These are phyloP conservation scores for Fragaria iinumae DNA, from an alignment of 306 rosid genomes.

Conservation along the genomic window DNA sequence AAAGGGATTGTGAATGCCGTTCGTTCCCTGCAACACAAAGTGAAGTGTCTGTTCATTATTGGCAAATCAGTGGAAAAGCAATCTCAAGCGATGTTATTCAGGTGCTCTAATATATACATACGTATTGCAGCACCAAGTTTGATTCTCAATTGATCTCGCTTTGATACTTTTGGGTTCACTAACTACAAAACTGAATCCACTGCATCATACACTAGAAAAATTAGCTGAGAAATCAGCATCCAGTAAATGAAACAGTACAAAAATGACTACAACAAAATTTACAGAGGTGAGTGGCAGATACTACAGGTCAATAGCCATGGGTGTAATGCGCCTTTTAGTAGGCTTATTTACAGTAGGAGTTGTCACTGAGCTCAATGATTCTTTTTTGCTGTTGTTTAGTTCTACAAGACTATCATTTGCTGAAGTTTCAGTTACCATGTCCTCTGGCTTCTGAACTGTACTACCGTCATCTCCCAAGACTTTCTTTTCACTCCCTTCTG, in stretches of 20 bases:
- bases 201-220: not conserved
- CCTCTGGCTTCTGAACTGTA: constrained; percentile 29
- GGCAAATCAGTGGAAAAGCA: not conserved
- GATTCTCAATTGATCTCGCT: not conserved
- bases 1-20: not conserved
- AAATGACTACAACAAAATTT: constrained; percentile 17
- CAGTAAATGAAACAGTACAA: not conserved
- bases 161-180: not conserved
- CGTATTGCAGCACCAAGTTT: not conserved
- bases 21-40: not conserved
- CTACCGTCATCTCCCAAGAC: constrained; percentile 4
- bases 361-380: constrained; percentile 25
- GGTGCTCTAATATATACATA: not conserved
- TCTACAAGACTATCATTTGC: constrained; percentile 14
- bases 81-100: not conserved
- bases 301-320: constrained; percentile 45
- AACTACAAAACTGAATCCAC: not conserved
- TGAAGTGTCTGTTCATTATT: not conserved
- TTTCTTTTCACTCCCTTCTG: not conserved
- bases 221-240: not conserved
- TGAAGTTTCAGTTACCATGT: constrained; percentile 26
- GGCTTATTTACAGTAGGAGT: constrained; percentile 28
- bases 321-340: constrained; percentile 52
- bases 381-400: constrained; percentile 28
- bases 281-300: constrained; percentile 14